phyloP scores from a whole-genome alignment of 345 rosid species.

The Atalantia buxifolia region DNA sequence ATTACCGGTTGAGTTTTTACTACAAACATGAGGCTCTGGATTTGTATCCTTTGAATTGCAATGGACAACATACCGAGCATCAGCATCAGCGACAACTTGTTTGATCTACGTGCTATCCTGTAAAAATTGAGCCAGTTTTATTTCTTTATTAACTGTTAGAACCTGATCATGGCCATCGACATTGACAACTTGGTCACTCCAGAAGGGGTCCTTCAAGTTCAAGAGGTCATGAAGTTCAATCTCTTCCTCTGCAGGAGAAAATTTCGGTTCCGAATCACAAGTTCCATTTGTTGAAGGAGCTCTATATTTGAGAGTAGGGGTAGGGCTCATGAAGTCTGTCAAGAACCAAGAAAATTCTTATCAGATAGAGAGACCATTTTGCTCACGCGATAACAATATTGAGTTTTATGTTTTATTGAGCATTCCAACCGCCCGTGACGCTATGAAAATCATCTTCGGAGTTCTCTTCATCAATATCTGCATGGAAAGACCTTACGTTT shows the following conservation, averaged over 20 bases:
- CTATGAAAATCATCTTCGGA: constrained; percentile 33
- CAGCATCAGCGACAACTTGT: not conserved
- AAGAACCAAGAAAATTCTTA: constrained; percentile 14
- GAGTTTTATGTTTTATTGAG: not conserved
- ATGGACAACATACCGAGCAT: no score
- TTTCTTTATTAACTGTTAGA: not conserved
- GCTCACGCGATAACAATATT: not conserved
- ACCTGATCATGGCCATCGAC: not conserved
- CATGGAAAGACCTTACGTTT: not conserved
- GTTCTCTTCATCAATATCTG: constrained; percentile 22
- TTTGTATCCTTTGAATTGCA: not conserved
- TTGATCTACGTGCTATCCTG: constrained; percentile 10
- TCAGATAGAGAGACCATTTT: not conserved
- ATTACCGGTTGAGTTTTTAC: not conserved
- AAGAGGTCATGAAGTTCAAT: not conserved
- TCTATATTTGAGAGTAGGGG: not conserved
- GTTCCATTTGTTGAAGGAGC: not conserved
- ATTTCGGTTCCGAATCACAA: not conserved
- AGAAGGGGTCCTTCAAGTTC: constrained; percentile 11
- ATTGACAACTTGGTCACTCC: constrained; percentile 3
- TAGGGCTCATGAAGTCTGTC: not conserved
- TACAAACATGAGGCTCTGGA: not conserved
- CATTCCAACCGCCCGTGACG: constrained; percentile 11
- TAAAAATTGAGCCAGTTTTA: constrained; percentile 8
- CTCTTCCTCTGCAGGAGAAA: not conserved